Evolutionary conservation across 1,139 yeast species (phyloP), one percentile per base, ranked within the genome.

Genomic region (Saccharomyces pastorianus): DNA sequence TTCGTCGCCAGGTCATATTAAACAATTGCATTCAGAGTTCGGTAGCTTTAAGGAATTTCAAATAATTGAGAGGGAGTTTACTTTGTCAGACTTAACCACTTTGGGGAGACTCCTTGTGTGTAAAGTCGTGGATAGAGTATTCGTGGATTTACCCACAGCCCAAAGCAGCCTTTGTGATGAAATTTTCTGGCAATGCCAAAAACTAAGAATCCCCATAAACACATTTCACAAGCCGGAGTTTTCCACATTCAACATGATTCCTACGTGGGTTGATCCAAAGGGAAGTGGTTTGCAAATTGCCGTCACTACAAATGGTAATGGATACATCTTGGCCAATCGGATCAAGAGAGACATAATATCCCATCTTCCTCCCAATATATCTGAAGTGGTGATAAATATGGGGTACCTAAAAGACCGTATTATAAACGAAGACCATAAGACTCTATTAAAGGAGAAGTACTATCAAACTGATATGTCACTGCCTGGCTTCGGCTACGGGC

Each of bases 291-390:
- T 91, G 70, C 95, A 88, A 68, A 64, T 91, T 52, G 96, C 96
- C 0, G 82, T 91, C 5, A 83, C 95, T 7, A 91, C 98, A 0
- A 80, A 83, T 42, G 96, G 97, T 0, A 87, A 87, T 69, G 97
- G 98, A 1, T 91, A 97, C 71, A 82, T 89, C 56, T 73, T 91
- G 54, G 96, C 96, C 0, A 81, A 84, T 55, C 76, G 96, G 60
- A 79, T 91, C 64, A 85, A 83, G 63, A 74, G 98, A 57, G 96
- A 88, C 61, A 72, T 89, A 34, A 81, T 82, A 1, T 75, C 80
- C 51, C 70, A 78, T 6, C 73, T 91, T 47, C 97, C 98, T 0
- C 60, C 75, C 2, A 81, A 89, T 62, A 80, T 90, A 25, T 91
- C 84, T 17, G 78, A 76, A 25, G 81, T 88, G 2, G 86, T 96